Base-by-base conservation (phyloP, 352 stramenopile genomes). In the Pilasporangium apinafurcum region DNA sequence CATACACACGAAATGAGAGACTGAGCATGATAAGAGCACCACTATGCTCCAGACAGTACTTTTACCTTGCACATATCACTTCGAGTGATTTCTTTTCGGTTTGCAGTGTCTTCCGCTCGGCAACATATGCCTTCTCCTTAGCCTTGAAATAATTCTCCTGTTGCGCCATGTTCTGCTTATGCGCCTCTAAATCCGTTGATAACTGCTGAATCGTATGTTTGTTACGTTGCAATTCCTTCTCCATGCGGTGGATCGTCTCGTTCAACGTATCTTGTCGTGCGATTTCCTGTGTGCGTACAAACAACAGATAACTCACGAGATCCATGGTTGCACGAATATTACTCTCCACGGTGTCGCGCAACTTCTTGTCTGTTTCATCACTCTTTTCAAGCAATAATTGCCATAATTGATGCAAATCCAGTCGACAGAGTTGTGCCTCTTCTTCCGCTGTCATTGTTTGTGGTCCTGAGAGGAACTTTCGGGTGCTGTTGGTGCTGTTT, bases 51-150 rank as follows among this genome's bases (percentile, higher is more conserved):
- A 44, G 1, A 27, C n/a, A 44, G 10, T 14, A 36, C 10, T 32
- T 16, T 8, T 59, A 81, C 71, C 75, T 65, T 24, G 69, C 64
- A 22, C 69, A 86, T 34, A 77, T 67, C 4, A 86, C 67, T 39
- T 92, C 77, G 18, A 88, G 58, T 12, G 67, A 32, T 39, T 74
- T 79, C 57, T 88, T 89, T 24, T 89, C 77, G 7, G 60, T 55
- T 48, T 80, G 70, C 30, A 83, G 37, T 26, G 54, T 62, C 32
- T 65, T 74, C 14, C 67, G 68, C 41, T 92, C 72, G 2, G 29
- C 36, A 8, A 71, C 42, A 12, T 83, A 39, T 38, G 49, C 58
- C 27, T 83, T 55, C 36, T 89, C 73, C 36, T 80, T 83, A 0
- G 64, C 74, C 34, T 77, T 68, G n/a, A 80, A 77, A 18, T 70